These are phyloP conservation scores for Sporisorium sorghi DNA, from an alignment of 1,284 basidiomycete species.

Conservation along the genomic window DNA sequence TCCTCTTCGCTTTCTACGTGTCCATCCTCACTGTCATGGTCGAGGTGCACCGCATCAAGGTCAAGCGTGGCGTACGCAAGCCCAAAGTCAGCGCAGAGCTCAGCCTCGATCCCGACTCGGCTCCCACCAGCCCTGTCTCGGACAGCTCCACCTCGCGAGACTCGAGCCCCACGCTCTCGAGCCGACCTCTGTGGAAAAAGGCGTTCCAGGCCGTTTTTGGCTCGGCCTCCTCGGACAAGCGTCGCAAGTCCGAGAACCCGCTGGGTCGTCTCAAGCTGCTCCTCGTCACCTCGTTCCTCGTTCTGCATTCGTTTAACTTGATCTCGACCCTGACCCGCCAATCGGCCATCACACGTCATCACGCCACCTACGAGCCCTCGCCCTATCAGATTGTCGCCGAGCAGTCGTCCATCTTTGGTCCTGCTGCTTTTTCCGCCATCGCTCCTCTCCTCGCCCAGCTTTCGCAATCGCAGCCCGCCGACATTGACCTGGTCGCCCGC, in stretches of 20 bases:
- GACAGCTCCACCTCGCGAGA: constrained; percentile 48
- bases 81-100: constrained; percentile 60
- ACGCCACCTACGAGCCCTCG: constrained; percentile 66
- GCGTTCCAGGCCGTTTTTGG: constrained; percentile 56
- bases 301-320: constrained; percentile 78
- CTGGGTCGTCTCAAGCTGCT: constrained; percentile 90
- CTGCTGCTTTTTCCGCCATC: constrained; percentile 44
- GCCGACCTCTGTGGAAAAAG: constrained; percentile 55
- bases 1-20: constrained; percentile 90
- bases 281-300: constrained; percentile 74
- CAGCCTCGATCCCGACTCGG: constrained; percentile 61
- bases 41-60: constrained; percentile 78
- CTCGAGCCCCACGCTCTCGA: constrained; percentile 34
- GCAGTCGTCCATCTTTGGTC: constrained; percentile 48
- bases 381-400: constrained; percentile 59
- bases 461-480: constrained; percentile 40
- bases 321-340: constrained; percentile 88
- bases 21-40: constrained; percentile 92
- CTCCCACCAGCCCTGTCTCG: constrained; percentile 50
- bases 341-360: constrained; percentile 75
- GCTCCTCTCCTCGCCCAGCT: constrained; percentile 60
- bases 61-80: constrained; percentile 72
- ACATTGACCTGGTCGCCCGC: constrained; percentile 58
- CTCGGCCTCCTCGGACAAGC: constrained; percentile 74
- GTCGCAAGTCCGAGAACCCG: constrained; percentile 76